Conservation (phyloP, 2,329 filamentous ascomycete species). For the Arthrobotrys entomopaga region DNA sequence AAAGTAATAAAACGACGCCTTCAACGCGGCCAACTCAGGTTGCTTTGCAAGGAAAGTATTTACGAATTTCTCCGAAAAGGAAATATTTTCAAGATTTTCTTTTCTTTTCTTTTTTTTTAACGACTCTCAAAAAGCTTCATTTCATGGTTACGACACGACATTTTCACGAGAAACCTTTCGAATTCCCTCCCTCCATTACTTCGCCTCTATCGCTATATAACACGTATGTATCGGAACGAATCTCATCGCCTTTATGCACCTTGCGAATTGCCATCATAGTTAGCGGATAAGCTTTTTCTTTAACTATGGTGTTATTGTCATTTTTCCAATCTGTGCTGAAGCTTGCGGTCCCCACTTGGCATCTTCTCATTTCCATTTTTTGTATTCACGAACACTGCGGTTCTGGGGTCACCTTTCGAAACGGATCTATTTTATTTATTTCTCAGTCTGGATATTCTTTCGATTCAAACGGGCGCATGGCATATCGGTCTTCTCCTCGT, state of each 20-base stretch:
- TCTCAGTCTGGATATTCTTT: constrained; percentile 27
- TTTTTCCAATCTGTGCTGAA: constrained; percentile 22
- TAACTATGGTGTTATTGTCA: constrained; percentile 12
- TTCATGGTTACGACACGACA: constrained; percentile 47
- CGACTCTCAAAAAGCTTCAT: constrained; percentile 48
- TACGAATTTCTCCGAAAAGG: constrained; percentile 30
- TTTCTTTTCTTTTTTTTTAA: constrained; percentile 33
- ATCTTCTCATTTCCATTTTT: constrained; percentile 46
- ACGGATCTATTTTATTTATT: constrained; percentile 6
- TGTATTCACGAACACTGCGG: constrained; percentile 8
- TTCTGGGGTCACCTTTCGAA: constrained; percentile 7
- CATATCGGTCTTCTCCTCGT: constrained; percentile 39
- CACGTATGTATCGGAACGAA: constrained; percentile 27
- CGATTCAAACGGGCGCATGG: constrained; percentile 51
- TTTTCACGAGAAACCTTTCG: constrained; percentile 42
- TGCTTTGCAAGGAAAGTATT: constrained; percentile 5
- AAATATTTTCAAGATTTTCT: neutral
- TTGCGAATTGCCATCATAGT: constrained; percentile 21
- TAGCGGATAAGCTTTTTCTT: constrained; percentile 1
- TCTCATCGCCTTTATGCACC: constrained; percentile 15
- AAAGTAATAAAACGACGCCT: constrained; percentile 32
- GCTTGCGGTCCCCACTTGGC: constrained; percentile 41
- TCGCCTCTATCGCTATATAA: neutral
- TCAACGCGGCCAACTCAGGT: constrained; percentile 22
- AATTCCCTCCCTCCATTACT: constrained; percentile 8